Conservation (phyloP, 768 basidiomycete genomes). For the Tricholoma sp. region DNA sequence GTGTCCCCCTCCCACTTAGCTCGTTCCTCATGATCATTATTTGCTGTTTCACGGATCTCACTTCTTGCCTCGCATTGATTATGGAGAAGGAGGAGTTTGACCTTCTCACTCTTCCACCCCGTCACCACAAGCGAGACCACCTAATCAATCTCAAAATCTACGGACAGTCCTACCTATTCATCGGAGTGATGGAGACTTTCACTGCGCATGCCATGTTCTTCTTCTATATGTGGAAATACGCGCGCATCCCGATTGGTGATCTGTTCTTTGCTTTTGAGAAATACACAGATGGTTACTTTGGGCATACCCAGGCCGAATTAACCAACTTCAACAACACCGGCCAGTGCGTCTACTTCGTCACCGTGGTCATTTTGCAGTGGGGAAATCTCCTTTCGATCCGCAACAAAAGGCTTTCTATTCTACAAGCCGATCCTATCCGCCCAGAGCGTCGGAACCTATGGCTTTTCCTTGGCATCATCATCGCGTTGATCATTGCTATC, state of each 20-base stretch:
- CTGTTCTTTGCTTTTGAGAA: constrained; percentile 37
- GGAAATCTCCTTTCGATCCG: constrained; percentile 34
- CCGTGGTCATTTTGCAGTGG: constrained; percentile 41
- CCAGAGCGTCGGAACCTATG: constrained; percentile 38
- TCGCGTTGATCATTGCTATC: constrained; percentile 29
- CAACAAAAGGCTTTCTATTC: constrained; percentile 34
- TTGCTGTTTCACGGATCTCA: constrained; percentile 16
- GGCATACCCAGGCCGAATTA: constrained; percentile 24
- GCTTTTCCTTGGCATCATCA: constrained; percentile 17
- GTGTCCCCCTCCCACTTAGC: constrained; percentile 51
- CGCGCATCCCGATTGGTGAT: constrained; percentile 29
- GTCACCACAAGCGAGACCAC: constrained; percentile 15
- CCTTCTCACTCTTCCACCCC: constrained; percentile 14
- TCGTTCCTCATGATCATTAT: constrained; percentile 23
- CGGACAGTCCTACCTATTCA: constrained; percentile 12
- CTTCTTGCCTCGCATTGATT: constrained; percentile 10
- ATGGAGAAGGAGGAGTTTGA: constrained; percentile 17
- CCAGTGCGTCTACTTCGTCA: constrained; percentile 27
- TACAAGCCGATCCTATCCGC: constrained; percentile 39
- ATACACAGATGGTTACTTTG: constrained; percentile 32
- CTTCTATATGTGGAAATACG: constrained; percentile 31
- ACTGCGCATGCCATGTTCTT: constrained; percentile 25
- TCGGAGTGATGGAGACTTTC: constrained; percentile 14
- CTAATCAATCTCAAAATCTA: constrained; percentile 17
- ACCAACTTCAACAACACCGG: constrained; percentile 31